Conservation (phyloP, 192 early-diverging fungal species). For the Podila epigama region DNA sequence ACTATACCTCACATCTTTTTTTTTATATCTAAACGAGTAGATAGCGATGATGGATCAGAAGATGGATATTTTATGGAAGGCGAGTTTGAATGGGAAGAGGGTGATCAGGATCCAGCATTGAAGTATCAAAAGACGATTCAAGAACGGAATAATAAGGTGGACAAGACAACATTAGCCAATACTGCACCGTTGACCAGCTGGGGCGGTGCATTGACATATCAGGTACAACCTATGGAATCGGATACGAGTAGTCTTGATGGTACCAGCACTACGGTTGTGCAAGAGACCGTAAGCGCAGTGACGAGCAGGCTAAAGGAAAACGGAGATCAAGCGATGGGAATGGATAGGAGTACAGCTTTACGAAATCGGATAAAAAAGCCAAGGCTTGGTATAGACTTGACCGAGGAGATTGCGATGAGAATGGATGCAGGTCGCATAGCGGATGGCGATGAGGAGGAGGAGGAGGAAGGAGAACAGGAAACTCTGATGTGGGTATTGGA, state of each 20-base stretch:
- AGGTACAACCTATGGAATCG: not conserved
- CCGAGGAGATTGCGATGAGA: not conserved
- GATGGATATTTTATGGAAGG: conserved; percentile 32
- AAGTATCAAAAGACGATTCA: not conserved
- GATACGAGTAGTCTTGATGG: too few species aligned
- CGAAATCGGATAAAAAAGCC: not conserved
- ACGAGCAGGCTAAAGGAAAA: too few species aligned
- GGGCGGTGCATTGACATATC: conserved; percentile 30
- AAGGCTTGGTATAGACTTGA: not conserved
- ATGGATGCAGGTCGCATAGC: not conserved
- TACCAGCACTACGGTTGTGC: too few species aligned
- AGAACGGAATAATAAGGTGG: too few species aligned
- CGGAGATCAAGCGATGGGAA: too few species aligned
- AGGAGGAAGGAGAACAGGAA: not conserved
- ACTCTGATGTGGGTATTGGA: conserved; percentile 11
- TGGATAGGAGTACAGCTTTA: too few species aligned
- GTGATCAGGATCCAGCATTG: conserved; percentile 28
- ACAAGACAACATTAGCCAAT: not conserved
- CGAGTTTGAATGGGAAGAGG: conserved; percentile 43
- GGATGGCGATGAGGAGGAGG: not conserved
- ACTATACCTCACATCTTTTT: not conserved
- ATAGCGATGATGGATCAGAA: conserved; percentile 28
- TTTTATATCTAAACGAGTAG: not conserved
- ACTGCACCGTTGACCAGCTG: conserved; percentile 16
- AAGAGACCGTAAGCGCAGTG: too few species aligned